Conservation (phyloP, 305 asterid genomes). For the Solanum hybrid region DNA sequence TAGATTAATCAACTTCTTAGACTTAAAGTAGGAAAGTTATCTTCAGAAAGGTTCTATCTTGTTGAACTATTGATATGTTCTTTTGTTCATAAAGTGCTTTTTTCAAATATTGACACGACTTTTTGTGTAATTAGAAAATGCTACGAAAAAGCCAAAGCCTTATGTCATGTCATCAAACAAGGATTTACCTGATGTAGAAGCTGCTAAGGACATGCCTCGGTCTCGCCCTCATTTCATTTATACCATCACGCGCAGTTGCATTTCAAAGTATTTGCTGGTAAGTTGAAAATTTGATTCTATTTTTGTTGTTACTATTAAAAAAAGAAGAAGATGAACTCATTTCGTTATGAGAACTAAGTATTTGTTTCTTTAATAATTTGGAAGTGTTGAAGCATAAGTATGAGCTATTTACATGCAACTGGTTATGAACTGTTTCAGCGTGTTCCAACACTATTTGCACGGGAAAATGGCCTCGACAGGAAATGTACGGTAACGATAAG, state of each 20-base stretch:
- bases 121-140: background rate
- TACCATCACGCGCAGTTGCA: background rate
- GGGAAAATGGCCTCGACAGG: background rate
- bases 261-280: background rate
- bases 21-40: background rate
- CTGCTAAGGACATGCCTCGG: background rate
- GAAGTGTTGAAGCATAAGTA: background rate
- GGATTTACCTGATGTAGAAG: background rate
- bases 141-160: background rate
- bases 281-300: background rate
- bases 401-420: background rate
- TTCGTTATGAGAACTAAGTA: background rate
- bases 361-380: background rate
- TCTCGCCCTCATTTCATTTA: background rate
- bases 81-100: background rate
- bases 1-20: background rate
- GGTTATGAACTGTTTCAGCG: background rate
- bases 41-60: background rate
- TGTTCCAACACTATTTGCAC: background rate
- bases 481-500: background rate
- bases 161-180: background rate
- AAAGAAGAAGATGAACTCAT: background rate
- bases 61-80: background rate
- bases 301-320: background rate
- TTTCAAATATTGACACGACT: background rate